Base-by-base conservation (phyloP, 1,284 basidiomycete species). In the Fomes fomentarius region DNA sequence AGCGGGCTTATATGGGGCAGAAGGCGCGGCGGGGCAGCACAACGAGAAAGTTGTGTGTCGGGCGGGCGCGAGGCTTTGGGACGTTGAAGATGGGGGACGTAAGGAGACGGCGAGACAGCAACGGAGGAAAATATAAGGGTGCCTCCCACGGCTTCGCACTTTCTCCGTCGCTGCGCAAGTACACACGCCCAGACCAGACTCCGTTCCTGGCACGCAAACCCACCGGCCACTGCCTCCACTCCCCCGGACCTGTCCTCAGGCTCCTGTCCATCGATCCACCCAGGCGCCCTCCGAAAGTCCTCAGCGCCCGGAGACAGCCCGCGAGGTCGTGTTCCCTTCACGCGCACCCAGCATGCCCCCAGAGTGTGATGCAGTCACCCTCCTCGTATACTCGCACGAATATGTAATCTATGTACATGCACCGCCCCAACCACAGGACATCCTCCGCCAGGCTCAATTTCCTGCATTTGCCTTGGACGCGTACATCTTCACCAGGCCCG, bases 401-500 rank as follows among this genome's bases (percentile, higher is more conserved):
- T 30, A 41, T 14, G 37, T 43, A 54, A 17, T 46, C 40, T 56
- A 54, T n/a, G n/a, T n/a, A n/a, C n/a, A n/a, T n/a, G n/a, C 53
- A 53, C 31, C 52, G 33, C 52, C 14, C 31, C 5, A 8, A 12
- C 21, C 43, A 17, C 31, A 21, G 11, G n/a, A n/a, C n/a, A 33
- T 22, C 21, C 31, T 19, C 44, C n/a, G n/a, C 10, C 25, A n/a
- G n/a, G 41, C 50, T 58, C 56, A 60, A 30, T 58, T 65, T 45
- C 67, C 66, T 8, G 63, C 59, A 50, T 68, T 69, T 12, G 70
- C 76, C 63, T 80, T 81, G 2, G 86, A 82, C 2, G 79, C 82
- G 64, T 88, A 92, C 88, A 91, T 91, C 72, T 89, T 90, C 25
- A 88, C 83, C 53, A 92, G 69, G 33, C 82, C 82, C 12, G 81